Evolutionary conservation across 306 rosid species (phyloP), one percentile per base, ranked within the genome.

Genomic region (Inga oerstediana): DNA sequence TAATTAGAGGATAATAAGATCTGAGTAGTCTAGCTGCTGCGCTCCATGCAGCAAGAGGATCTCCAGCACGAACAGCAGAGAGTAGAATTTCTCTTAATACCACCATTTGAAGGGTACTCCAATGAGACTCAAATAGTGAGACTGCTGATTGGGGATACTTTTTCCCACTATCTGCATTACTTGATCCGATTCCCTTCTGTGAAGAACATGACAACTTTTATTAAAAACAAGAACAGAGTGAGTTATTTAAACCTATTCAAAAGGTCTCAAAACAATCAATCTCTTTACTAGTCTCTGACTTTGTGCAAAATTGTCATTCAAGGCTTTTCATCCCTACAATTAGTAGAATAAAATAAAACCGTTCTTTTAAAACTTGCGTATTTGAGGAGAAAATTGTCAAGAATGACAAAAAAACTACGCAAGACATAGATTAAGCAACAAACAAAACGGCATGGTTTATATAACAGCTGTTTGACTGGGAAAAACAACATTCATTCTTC

Each of bases 1-100:
- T 91, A 65, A 96, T 92, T 77, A 96, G 84, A 83, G 99, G 99
- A 88, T 94, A 96, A 87, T 94, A 92, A 59, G 97, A 92, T 88
- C 99, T 92, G 54, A 96, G 97, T 43, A 94, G 92, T 51, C 97
- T 89, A 32, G 99, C 97, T 20, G 99, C 97, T 78, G 98, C 98
- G 86, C 98, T 92, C 99, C 99, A 97, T 72, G 99, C 98, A 86
- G 97, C 91, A 78, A 97, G 99, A 85, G 99, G 99, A 88, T 97
- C 99, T 67, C 98, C 99, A 48, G 99, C 97, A 64, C 98, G 95
- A 71, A 92, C 91, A 75, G 97, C 97, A 77, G 98, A 97, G 76
- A 97, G 86, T 69, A 97, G 90, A 89, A 97, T 97, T 85, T 97
- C 99, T 84, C 99, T 92, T 80, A 97, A 78, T 70, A 94, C 95